phyloP scores from a whole-genome alignment of 192 early-diverging fungal genomes.

The Podochytrium sp. region DNA sequence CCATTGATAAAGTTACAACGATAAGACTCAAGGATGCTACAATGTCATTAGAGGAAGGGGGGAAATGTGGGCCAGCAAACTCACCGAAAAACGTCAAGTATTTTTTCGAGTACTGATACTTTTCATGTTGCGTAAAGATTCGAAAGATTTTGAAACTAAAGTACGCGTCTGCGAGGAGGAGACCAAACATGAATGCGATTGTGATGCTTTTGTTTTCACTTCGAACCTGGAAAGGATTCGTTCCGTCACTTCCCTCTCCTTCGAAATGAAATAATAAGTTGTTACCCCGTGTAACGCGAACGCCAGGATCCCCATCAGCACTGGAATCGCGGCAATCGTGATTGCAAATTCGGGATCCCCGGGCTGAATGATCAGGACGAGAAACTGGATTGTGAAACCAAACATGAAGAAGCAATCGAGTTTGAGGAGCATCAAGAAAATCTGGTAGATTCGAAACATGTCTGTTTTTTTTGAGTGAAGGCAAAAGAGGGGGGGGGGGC shows the following conservation, averaged over 20 bases:
- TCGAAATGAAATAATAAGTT: slow-evolving; percentile 83
- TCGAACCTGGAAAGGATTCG: slow-evolving; percentile 44
- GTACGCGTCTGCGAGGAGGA: slow-evolving; percentile 64
- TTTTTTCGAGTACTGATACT: slow-evolving; percentile 41
- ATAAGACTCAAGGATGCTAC: slow-evolving; percentile 50
- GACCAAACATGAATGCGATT: slow-evolving; percentile 57
- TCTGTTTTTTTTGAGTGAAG: slow-evolving; percentile 22
- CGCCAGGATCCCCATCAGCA: slow-evolving; percentile 61
- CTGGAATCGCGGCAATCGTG: slow-evolving; percentile 61
- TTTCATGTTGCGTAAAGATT: slow-evolving; percentile 52
- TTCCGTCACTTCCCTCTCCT: slow-evolving; percentile 39
- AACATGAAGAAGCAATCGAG: slow-evolving; percentile 82
- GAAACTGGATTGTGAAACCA: slow-evolving; percentile 70
- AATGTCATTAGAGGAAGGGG: not conserved
- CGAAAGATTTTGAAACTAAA: slow-evolving; percentile 70
- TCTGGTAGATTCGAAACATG: slow-evolving; percentile 64
- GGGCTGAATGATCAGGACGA: slow-evolving; percentile 59
- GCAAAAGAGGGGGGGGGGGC: not conserved
- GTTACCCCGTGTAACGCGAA: slow-evolving; percentile 65
- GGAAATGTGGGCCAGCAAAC: not conserved
- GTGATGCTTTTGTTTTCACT: slow-evolving; percentile 65
- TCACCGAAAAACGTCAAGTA: slow-evolving; percentile 57
- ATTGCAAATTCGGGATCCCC: slow-evolving; percentile 45
- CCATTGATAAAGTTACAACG: slow-evolving; percentile 55
- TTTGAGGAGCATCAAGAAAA: slow-evolving; percentile 79